phyloP scores from a whole-genome alignment of 306 rosid genomes.

The Fragaria ananassa region DNA sequence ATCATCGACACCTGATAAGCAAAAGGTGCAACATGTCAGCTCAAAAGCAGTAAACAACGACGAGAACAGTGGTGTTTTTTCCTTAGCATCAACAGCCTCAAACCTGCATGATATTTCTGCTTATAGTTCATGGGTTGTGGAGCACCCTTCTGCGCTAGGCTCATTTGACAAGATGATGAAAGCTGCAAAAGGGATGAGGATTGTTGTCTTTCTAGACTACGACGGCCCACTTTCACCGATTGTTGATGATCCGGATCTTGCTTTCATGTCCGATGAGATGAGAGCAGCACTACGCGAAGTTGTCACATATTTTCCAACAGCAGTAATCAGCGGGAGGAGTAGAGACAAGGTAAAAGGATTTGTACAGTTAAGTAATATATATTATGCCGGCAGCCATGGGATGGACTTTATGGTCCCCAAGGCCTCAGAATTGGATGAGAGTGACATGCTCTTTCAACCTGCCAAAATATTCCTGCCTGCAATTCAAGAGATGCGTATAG shows the following conservation, averaged over 20 bases:
- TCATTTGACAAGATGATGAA: constrained; percentile 69
- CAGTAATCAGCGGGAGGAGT: constrained; percentile 90
- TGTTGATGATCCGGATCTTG: constrained; percentile 76
- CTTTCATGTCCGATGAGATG: constrained; percentile 95
- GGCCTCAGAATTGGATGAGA: constrained; percentile 23
- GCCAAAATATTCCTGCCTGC: constrained; percentile 75
- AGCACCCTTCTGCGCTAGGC: constrained; percentile 67
- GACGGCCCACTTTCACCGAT: constrained; percentile 95
- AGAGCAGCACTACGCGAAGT: constrained; percentile 72
- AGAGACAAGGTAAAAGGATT: constrained; percentile 94
- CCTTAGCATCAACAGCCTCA: constrained; percentile 23
- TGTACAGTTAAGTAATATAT: constrained; percentile 63
- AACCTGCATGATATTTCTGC: constrained; percentile 13
- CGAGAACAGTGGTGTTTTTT: constrained; percentile 26
- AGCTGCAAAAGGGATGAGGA: constrained; percentile 48
- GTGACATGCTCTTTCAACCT: constrained; percentile 77
- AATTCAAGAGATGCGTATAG: constrained; percentile 55
- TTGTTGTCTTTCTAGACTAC: constrained; percentile 70
- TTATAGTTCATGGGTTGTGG: constrained; percentile 64
- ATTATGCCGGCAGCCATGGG: constrained; percentile 98
- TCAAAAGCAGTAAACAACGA: constrained; percentile 30
- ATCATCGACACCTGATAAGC: constrained; percentile 27
- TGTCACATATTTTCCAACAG: constrained; percentile 81
- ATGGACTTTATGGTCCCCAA: constrained; percentile 84
- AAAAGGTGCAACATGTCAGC: constrained; percentile 19